A percentile compares a stretch with the other conserved stretches of the same genome.
These are phyloP conservation scores for Psilocybe cyanescens DNA, from an alignment of 768 basidiomycete species.

Conservation along the genomic window DNA sequence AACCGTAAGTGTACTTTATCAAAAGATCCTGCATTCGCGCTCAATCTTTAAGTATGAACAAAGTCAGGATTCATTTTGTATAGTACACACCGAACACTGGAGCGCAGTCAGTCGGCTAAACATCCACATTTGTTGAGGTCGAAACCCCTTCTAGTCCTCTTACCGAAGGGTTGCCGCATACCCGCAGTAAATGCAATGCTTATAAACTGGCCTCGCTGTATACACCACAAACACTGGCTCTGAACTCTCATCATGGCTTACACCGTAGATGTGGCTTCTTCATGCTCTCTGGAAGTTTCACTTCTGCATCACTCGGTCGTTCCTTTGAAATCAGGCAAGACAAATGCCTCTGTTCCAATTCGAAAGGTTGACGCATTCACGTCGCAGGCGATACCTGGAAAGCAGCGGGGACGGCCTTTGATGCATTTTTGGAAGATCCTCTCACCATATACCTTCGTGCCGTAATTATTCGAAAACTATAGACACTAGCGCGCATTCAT, in stretches of 20 bases:
- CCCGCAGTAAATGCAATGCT: not conserved
- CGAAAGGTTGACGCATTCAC: not conserved
- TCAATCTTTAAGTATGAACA: too few species aligned
- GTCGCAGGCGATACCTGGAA: conserved; percentile 24
- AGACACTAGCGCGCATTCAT: not conserved
- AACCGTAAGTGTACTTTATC: too few species aligned
- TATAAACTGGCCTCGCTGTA: not conserved
- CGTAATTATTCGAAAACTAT: conserved; percentile 3
- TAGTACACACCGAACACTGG: too few species aligned
- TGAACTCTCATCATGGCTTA: not conserved
- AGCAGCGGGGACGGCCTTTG: conserved; percentile 25
- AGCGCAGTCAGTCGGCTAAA: not conserved
- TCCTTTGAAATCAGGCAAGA: conserved; percentile 2
- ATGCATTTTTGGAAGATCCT: conserved; percentile 25
- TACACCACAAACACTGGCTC: not conserved
- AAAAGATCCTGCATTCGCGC: too few species aligned
- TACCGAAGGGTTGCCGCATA: not conserved
- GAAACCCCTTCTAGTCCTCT: not conserved
- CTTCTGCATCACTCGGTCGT: not conserved
- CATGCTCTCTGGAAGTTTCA: not conserved
- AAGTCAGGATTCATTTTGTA: too few species aligned
- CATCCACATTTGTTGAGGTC: not conserved
- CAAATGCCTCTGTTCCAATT: not conserved
- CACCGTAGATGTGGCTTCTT: not conserved
- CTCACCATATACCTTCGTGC: conserved; percentile 18